Evolutionary conservation across 2,329 filamentous ascomycete species (phyloP), one percentile per base, ranked within the genome.

Genomic region (Hymenoscyphus fraxineus): DNA sequence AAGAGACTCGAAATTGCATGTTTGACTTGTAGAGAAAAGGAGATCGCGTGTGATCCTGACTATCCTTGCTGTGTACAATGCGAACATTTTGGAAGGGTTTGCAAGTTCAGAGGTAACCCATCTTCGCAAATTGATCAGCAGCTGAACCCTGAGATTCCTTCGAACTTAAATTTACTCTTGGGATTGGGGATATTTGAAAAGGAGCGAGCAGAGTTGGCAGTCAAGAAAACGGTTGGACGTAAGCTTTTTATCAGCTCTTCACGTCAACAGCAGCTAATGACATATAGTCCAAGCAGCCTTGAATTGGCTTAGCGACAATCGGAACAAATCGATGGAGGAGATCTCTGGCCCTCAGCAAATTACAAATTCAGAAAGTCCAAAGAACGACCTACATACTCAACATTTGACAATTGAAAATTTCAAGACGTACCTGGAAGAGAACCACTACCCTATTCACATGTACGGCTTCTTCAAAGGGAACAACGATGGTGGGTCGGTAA

Each of bases 1-100:
- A 97, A 97, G 79, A 85, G 93, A 64, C 82, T 97, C 64, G 93
- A 93, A 31, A 93, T 96, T 75, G 92, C 92, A n/a, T 97, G 93
- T 74, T 83, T 96, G 65, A 95, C 92, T 13, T 97, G 93, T 76
- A 86, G 93, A 60, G 93, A 97, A 79, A 97, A 97, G 86, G 97
- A 97, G 82, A 96, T 97, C 79, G 97, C 96, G 77, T 97, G 93
- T 74, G 92, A 97, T 69, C 93, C 93, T 1, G 92, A 93, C 71
- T 89, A 87, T 69, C 91, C 91, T 47, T 92, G 92, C 70, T 97
- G 93, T 72, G 85, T 93, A 61, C 93, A 97, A 78, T 97, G 93
- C 76, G 90, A 95, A 75, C 96, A 96, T 79, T 94, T 94, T 74
- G 92, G 93, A 63, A 85, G 92, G 58, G 82, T 89, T 19, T 97